Base-by-base conservation (phyloP, 163 green algal genomes). In the Scenedesmus sp. region DNA sequence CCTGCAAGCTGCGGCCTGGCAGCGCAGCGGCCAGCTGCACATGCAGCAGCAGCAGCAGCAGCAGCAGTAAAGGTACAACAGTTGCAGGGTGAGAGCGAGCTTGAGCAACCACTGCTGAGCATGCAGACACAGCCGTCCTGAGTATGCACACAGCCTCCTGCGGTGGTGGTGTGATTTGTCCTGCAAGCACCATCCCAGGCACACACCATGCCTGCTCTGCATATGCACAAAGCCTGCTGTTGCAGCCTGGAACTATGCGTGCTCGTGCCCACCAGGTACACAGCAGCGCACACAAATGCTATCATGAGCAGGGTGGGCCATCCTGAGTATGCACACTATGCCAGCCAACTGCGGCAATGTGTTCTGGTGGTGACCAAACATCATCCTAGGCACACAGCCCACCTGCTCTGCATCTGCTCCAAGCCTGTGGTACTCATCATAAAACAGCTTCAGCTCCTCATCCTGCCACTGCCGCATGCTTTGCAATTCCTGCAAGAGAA, bases 391-490 rank as follows among this genome's bases (percentile, higher is more conserved):
- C 15, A 77, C 34, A 74, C 57, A 82, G 1, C 73, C 46, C 4
- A 89, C 88, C 88, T 92, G 81, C 18, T 83, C 15, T 12, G 46
- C 8, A 56, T 88, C 52, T 46, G 18, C 20, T 5, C 79, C 81
- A 74, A 23, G 16, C 34, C 62, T 59, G 55, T 92, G 88, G 64
- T 89, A 88, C 52, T 86, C 77, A 15, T 23, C 13, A 10, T 89
- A 92, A n/a, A 92, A 92, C 16, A 26, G 18, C 16, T 34, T 82
- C 20, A 92, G 81, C 76, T 92, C 88, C 3, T 70, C 81, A 56
- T 89, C 88, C 13, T 52, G 46, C 88, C 88, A 92, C 76, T 84
- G 76, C 57, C 46, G 76, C 23, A 52, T 34, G 59, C 46, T 60
- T 34, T 56, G 46, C 46, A 84, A 7, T 84, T 4, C 76, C 76